Percentiles rank a stretch among this genome's conserved stretches.
Evolutionary conservation across 345 rosid species (phyloP).

Genomic region (Camelina sativa): DNA sequence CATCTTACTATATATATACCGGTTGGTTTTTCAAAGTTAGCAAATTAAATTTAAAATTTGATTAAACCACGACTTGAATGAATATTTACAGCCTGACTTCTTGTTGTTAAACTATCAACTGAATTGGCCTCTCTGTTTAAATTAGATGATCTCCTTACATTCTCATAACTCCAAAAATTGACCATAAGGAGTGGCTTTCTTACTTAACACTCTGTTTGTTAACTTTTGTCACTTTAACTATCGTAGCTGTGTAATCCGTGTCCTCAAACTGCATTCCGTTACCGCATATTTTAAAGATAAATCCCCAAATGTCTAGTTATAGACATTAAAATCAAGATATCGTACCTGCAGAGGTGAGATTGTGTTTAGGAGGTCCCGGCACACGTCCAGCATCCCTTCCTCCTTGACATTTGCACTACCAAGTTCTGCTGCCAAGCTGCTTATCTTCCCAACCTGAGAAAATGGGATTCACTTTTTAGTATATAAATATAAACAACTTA

Average conservation of each 20-base stretch:
- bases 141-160: constrained; percentile 6
- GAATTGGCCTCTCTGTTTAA: background rate
- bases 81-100: constrained; percentile 20
- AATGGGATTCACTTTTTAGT: background rate
- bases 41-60: background rate
- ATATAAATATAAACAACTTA: background rate
- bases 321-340: background rate
- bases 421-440: constrained; percentile 62
- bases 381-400: constrained; percentile 57
- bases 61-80: background rate
- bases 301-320: background rate
- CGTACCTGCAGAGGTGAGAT: constrained; percentile 70
- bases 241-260: constrained; percentile 60
- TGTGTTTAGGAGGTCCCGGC: constrained; percentile 60
- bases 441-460: constrained; percentile 63
- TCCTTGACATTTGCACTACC: constrained; percentile 57
- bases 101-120: constrained; percentile 7
- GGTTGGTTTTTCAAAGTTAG: background rate
- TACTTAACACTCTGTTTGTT: constrained; percentile 41
- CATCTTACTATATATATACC: too few species aligned
- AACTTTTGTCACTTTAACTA: constrained; percentile 38
- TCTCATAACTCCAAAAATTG: background rate
- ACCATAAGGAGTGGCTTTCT: background rate
- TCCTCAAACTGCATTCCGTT: constrained; percentile 65
- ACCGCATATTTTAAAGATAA: constrained; percentile 46